Percentiles rank a stretch among this genome's conserved stretches.
Evolutionary conservation across 495 filamentous ascomycete genomes (phyloP).

Genomic region (Lasiosphaeria hispida): DNA sequence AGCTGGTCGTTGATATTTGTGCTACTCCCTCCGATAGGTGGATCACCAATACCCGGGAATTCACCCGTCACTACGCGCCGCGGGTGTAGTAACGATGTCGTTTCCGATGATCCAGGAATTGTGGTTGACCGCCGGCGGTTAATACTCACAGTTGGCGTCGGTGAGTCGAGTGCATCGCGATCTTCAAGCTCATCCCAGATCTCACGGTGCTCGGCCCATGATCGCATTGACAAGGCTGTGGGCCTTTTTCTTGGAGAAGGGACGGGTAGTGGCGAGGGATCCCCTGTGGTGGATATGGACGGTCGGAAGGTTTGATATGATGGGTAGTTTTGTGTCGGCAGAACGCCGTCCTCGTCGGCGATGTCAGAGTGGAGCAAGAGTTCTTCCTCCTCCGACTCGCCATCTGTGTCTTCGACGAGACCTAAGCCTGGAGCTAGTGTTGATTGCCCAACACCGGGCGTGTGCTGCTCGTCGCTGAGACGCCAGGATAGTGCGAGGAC

Average conservation of each 20-base stretch:
- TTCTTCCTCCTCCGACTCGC: conserved; percentile 51
- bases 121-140: conserved; percentile 39
- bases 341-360: conserved; percentile 32
- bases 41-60: too few species aligned
- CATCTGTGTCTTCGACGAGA: conserved; percentile 63
- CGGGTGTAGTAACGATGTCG: conserved; percentile 28
- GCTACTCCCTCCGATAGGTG: too few species aligned
- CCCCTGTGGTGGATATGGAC: conserved; percentile 11
- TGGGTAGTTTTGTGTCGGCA: conserved; percentile 24
- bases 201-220: conserved; percentile 58
- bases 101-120: conserved; percentile 30
- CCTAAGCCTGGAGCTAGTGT: conserved; percentile 67
- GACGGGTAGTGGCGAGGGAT: background rate
- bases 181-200: conserved; percentile 69
- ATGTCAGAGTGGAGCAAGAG: conserved; percentile 39
- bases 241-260: conserved; percentile 21
- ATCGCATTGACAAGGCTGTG: conserved; percentile 31
- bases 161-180: conserved; percentile 41
- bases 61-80: conserved; percentile 4
- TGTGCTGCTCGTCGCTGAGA: conserved; percentile 67
- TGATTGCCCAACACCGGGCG: conserved; percentile 58
- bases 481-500: conserved; percentile 95
- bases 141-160: conserved; percentile 18
- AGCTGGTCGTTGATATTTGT: too few species aligned
- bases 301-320: conserved; percentile 45